A percentile compares a stretch with the other conserved stretches of the same genome.
phyloP scores from a whole-genome alignment of 2,329 filamentous ascomycete species.

The Pseudogymnoascus sp. region DNA sequence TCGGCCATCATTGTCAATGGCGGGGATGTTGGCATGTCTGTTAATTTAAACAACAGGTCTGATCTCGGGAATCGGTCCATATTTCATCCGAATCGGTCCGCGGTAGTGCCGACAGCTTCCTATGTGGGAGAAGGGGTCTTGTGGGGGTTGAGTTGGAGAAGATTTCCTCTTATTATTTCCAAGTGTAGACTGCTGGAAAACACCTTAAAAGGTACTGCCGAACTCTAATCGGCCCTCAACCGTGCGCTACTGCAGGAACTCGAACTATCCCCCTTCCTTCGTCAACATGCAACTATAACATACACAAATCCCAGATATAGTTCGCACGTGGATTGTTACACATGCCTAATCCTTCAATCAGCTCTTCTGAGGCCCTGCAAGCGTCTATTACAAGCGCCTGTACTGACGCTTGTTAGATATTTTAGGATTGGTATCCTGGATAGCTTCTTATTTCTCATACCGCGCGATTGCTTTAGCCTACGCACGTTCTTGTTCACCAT shows the following conservation, averaged over 20 bases:
- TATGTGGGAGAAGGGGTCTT: neutral
- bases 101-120: neutral
- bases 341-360: neutral
- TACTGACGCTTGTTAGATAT: neutral
- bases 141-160: neutral
- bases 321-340: neutral
- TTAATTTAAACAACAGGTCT: neutral
- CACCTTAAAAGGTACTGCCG: neutral
- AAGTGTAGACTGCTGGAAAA: neutral
- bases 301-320: neutral
- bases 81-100: neutral
- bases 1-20: neutral
- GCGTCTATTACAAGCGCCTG: neutral
- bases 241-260: conserved; percentile 2
- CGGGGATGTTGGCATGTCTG: neutral
- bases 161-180: neutral
- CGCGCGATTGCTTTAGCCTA: neutral
- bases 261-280: neutral
- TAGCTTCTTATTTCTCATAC: neutral
- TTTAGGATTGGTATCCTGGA: conserved; percentile 1
- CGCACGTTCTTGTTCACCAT: neutral
- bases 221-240: conserved; percentile 2
- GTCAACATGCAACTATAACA: neutral
- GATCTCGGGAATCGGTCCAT: neutral
- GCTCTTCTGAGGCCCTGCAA: neutral